These are phyloP conservation scores for Cladophialophora yegresii DNA, from an alignment of 2,329 filamentous ascomycete genomes.

Conservation along the genomic window DNA sequence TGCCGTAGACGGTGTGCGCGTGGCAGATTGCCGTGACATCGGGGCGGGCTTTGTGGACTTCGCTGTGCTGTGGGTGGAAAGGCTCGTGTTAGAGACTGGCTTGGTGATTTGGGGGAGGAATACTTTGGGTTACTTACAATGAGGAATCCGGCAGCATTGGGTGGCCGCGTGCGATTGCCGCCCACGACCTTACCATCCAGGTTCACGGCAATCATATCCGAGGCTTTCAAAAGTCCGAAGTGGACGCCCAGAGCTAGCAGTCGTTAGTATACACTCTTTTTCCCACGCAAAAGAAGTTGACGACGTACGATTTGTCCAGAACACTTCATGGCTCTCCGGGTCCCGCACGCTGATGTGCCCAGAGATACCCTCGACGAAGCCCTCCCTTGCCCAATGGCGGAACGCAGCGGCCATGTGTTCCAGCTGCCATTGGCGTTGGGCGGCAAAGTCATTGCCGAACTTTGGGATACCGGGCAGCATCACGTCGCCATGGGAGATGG, in stretches of 20 bases:
- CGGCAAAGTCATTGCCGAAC: constrained; percentile 53
- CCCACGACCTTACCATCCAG: constrained; percentile 65
- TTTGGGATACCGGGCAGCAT: constrained; percentile 51
- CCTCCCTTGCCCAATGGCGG: constrained; percentile 66
- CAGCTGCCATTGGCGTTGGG: constrained; percentile 65
- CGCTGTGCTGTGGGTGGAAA: constrained; percentile 52
- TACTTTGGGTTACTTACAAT: constrained; percentile 47
- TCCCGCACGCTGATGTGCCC: constrained; percentile 70
- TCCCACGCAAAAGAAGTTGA: not conserved
- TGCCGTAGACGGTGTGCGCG: constrained; percentile 65
- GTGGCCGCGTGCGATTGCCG: constrained; percentile 61
- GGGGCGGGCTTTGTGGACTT: constrained; percentile 65
- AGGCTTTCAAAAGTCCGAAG: constrained; percentile 65
- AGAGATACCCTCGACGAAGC: constrained; percentile 68
- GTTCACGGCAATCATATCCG: constrained; percentile 68
- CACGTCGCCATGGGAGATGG: constrained; percentile 38
- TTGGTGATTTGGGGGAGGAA: not conserved
- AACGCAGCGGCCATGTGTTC: constrained; percentile 70
- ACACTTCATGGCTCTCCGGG: constrained; percentile 61
- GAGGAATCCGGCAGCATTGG: constrained; percentile 68
- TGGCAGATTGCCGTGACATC: constrained; percentile 70
- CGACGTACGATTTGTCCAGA: constrained; percentile 65
- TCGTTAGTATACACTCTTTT: not conserved
- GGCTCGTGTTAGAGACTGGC: not conserved
- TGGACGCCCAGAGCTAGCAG: constrained; percentile 57